phyloP scores from a whole-genome alignment of 2,329 filamentous ascomycete species.

The Fusarium sp. region DNA sequence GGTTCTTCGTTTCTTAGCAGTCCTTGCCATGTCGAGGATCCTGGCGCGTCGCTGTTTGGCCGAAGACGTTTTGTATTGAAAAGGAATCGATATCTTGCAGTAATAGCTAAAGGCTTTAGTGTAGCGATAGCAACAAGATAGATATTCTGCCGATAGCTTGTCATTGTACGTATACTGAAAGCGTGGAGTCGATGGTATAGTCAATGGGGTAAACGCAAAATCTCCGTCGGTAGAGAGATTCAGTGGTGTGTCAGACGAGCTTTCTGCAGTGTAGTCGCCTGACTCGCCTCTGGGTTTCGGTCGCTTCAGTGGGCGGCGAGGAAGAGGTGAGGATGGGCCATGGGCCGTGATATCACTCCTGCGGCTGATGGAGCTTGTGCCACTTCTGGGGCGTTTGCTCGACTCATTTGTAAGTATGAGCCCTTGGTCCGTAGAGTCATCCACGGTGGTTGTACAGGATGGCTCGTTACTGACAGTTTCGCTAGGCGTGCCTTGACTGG shows the following conservation, averaged over 20 bases:
- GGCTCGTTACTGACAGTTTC: not conserved
- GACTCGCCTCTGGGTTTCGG: not conserved
- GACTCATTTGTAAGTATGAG: not conserved
- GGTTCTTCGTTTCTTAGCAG: not conserved
- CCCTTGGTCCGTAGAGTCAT: not conserved
- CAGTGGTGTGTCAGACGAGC: not conserved
- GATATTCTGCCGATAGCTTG: not conserved
- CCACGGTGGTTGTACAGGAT: not conserved
- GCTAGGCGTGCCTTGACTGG: not conserved
- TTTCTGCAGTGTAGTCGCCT: not conserved
- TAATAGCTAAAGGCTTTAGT: not conserved
- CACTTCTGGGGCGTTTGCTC: not conserved
- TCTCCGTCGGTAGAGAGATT: accelerated
- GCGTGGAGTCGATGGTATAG: not conserved
- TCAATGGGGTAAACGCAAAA: not conserved
- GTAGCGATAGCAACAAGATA: not conserved
- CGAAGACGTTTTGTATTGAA: not conserved
- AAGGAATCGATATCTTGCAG: not conserved
- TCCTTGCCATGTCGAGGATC: constrained; percentile 1
- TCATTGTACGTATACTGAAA: not conserved
- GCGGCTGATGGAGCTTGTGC: not conserved
- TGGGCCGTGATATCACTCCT: not conserved
- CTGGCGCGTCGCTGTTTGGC: not conserved
- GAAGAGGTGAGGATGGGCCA: not conserved
- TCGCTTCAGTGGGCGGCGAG: not conserved